phyloP scores from a whole-genome alignment of 345 rosid genomes.

The Microthlaspi erraticum region DNA sequence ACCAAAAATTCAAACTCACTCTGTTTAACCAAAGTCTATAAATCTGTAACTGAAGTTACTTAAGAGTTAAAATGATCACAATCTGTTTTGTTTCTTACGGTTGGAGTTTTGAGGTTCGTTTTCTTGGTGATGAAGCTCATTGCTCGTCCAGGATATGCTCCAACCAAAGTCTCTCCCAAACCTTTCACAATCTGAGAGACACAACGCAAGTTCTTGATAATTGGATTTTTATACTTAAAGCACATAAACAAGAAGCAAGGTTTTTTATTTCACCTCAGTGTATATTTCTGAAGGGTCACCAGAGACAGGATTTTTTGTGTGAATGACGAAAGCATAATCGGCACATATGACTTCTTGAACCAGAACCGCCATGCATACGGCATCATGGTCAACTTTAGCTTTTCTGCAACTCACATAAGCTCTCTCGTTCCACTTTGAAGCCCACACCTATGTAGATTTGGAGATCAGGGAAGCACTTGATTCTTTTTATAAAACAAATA shows the following conservation, averaged over 20 bases:
- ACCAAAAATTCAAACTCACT: background rate
- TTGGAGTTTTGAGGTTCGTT: slow-evolving; percentile 71
- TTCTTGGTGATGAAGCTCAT: slow-evolving; percentile 92
- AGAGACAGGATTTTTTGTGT: slow-evolving; percentile 94
- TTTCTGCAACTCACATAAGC: slow-evolving; percentile 89
- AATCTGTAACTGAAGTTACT: background rate
- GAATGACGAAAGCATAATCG: slow-evolving; percentile 95
- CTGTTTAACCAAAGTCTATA: background rate
- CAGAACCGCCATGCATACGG: slow-evolving; percentile 92
- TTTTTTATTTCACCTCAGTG: slow-evolving; percentile 64
- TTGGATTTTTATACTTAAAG: background rate
- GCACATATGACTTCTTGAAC: slow-evolving; percentile 92
- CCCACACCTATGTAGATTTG: slow-evolving; percentile 74
- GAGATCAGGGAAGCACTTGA: slow-evolving; percentile 13
- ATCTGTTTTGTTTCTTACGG: slow-evolving; percentile 50
- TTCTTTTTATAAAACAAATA: slow-evolving; percentile 15
- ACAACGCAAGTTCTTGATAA: background rate
- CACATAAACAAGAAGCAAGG: background rate
- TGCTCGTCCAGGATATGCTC: slow-evolving; percentile 97
- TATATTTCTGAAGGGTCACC: slow-evolving; percentile 88
- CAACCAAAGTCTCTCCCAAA: slow-evolving; percentile 95
- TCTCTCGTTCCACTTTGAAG: slow-evolving; percentile 98
- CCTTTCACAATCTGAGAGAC: slow-evolving; percentile 78
- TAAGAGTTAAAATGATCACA: background rate
- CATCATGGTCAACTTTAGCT: slow-evolving; percentile 77